Evolutionary conservation across 768 basidiomycete genomes (phyloP).

Genomic region (Russula compacta): DNA sequence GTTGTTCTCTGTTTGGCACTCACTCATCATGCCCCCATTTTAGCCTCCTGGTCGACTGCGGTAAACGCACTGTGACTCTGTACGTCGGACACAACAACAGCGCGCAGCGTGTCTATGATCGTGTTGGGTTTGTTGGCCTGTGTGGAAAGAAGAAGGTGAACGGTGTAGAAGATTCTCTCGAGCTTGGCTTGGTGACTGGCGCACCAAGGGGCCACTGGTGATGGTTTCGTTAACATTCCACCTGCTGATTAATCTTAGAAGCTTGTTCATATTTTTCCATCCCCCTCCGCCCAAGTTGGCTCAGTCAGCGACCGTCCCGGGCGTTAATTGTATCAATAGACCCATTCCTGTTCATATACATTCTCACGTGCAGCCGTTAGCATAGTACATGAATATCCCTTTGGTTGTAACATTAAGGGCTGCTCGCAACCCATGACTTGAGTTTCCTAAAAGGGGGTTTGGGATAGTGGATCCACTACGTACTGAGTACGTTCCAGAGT

Average conservation of each 20-base stretch:
- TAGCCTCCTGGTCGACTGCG: slow-evolving; percentile 35
- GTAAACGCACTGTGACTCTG: slow-evolving; percentile 41
- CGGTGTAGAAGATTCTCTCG: slow-evolving; percentile 40
- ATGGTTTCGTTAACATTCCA: slow-evolving; percentile 7
- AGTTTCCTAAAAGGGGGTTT: neutral
- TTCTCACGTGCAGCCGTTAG: neutral
- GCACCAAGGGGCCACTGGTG: slow-evolving; percentile 47
- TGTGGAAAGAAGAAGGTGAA: slow-evolving; percentile 31
- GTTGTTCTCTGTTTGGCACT: slow-evolving; percentile 13
- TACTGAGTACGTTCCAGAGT: neutral
- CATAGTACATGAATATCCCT: neutral
- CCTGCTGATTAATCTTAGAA: neutral
- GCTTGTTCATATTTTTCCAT: neutral
- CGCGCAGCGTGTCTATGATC: slow-evolving; percentile 44
- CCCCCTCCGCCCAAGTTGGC: neutral
- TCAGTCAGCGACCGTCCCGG: neutral
- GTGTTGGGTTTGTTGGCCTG: slow-evolving; percentile 44
- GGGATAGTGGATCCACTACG: neutral
- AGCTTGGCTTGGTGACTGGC: slow-evolving; percentile 41
- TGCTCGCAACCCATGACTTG: neutral
- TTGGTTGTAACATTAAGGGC: neutral
- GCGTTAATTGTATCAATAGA: slow-evolving; percentile 10
- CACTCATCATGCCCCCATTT: slow-evolving; percentile 3
- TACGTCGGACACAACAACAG: slow-evolving; percentile 46
- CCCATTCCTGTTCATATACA: neutral